These are phyloP conservation scores for Heimioporus sp. DNA, from an alignment of 768 basidiomycete species.

Conservation along the genomic window DNA sequence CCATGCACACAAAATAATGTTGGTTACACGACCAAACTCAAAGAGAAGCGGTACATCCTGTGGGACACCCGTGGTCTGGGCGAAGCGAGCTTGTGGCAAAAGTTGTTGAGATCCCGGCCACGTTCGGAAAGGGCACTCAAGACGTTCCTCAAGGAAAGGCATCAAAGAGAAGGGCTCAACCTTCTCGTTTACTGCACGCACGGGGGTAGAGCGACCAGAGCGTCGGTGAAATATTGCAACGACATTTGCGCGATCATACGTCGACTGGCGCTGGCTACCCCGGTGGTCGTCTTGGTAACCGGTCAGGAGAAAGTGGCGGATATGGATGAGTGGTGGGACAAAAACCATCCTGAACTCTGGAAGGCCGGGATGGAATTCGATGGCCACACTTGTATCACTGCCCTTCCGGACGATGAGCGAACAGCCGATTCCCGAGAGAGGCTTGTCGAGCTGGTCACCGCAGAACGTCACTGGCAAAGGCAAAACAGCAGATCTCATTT, in stretches of 20 bases:
- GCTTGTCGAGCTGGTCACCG: slow-evolving; percentile 14
- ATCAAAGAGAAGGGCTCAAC: slow-evolving; percentile 29
- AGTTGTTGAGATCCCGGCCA: slow-evolving; percentile 5
- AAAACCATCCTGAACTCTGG: slow-evolving; percentile 27
- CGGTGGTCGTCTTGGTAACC: slow-evolving; percentile 37
- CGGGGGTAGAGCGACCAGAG: slow-evolving; percentile 31
- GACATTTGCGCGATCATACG: slow-evolving; percentile 36
- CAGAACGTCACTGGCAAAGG: slow-evolving; percentile 6
- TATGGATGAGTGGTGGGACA: slow-evolving; percentile 34
- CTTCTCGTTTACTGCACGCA: slow-evolving; percentile 41
- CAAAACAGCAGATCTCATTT: slow-evolving; percentile 6
- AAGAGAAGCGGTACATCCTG: slow-evolving; percentile 9
- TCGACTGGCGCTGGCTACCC: slow-evolving; percentile 32
- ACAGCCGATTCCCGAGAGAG: slow-evolving; percentile 11
- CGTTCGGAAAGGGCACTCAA: slow-evolving; percentile 19
- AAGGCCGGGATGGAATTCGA: slow-evolving; percentile 30
- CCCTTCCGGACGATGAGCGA: slow-evolving; percentile 12
- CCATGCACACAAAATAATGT: slow-evolving; percentile 16
- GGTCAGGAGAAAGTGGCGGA: slow-evolving; percentile 28
- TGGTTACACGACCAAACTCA: slow-evolving; percentile 4
- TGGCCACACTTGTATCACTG: slow-evolving; percentile 39
- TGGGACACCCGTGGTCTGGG: slow-evolving; percentile 41
- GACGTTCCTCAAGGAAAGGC: slow-evolving; percentile 19
- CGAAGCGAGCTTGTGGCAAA: slow-evolving; percentile 19
- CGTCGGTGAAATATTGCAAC: slow-evolving; percentile 30